These are phyloP conservation scores for Boechera divaricarpa DNA, from an alignment of 345 rosid genomes.

Conservation along the genomic window DNA sequence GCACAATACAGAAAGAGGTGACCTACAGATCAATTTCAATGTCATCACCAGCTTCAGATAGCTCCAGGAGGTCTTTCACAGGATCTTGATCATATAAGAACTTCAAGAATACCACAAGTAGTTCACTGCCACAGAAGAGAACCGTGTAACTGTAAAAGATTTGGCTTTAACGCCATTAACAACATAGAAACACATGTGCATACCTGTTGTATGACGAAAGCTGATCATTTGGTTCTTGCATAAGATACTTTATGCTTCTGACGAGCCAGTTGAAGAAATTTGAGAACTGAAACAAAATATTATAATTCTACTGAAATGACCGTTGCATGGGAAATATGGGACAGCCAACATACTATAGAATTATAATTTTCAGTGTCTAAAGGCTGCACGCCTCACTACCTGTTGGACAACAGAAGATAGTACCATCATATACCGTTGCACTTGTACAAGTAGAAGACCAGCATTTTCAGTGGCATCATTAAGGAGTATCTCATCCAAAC, in stretches of 20 bases:
- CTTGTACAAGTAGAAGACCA: constrained; percentile 80
- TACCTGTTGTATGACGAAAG: constrained; percentile 76
- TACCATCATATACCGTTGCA: constrained; percentile 83
- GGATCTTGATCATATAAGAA: constrained; percentile 94
- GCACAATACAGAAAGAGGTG: constrained; percentile 28
- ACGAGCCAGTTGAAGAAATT: constrained; percentile 94
- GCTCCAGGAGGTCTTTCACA: constrained; percentile 69
- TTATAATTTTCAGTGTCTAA: not conserved
- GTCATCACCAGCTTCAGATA: constrained; percentile 58
- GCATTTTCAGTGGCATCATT: constrained; percentile 72
- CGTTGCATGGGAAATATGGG: constrained; percentile 8
- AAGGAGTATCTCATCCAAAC: constrained; percentile 76
- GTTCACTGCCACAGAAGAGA: constrained; percentile 71
- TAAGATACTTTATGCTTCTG: constrained; percentile 78
- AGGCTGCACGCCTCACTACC: constrained; percentile 53
- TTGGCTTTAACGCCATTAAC: constrained; percentile 9
- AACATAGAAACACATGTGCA: constrained; percentile 36
- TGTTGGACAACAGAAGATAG: constrained; percentile 84
- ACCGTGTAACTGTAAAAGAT: constrained; percentile 34
- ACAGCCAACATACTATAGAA: constrained; percentile 14
- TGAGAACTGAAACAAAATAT: constrained; percentile 64
- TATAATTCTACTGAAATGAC: not conserved
- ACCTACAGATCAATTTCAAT: constrained; percentile 83
- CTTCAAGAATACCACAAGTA: constrained; percentile 85
- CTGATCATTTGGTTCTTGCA: constrained; percentile 95